Base-by-base conservation (phyloP, 495 filamentous ascomycete genomes). In the Trichodelitschia bisporula region DNA sequence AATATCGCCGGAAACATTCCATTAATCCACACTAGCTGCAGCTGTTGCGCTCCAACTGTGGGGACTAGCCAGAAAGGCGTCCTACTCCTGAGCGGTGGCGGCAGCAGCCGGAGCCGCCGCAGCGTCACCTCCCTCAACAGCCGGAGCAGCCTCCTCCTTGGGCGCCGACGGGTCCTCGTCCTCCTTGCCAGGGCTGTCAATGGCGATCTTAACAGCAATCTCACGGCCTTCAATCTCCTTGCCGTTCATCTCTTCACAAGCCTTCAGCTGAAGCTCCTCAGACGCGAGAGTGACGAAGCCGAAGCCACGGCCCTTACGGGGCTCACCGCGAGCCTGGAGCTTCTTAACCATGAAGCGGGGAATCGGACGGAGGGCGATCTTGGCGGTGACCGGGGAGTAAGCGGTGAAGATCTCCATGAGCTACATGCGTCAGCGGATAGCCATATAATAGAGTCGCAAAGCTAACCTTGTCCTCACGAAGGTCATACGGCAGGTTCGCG, bases 331-430 rank as follows among this genome's bases (percentile, higher is more conserved):
- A 40, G 78, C 78, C 58, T 89, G 84, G 32, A 97, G 79, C 64
- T 95, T 97, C 69, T 89, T 89, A 57, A 97, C 83, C 86, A 97
- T 97, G 68, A 92, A 97, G 40, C 82, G 84, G 31, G 89, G 89
- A 43, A 97, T 97, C 23, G 86, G 86, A 28, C 86, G 83, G 39
- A 97, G 77, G 37, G 86, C 86, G 47, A 97, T 92, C 66, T 95
- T 97, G 51, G 86, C 86, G 25, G 77, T 83, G 33, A 74, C 65
- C 10, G 86, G 89, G 43, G 74, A 56, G 60, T 93, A 97, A 31
- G 64, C 77, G 34, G 56, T 55, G 58, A 97, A 97, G 48, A 95
- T 72, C 45, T 95, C 82, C 64, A 92, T 79, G 45, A 97, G 82
- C 86, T 95, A 40, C 36, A 36, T 18, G 20, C 14, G 18, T 31